These are phyloP conservation scores for Echinochloa phyllopogon DNA, from an alignment of 176 grass and related monocot species.

Conservation along the genomic window DNA sequence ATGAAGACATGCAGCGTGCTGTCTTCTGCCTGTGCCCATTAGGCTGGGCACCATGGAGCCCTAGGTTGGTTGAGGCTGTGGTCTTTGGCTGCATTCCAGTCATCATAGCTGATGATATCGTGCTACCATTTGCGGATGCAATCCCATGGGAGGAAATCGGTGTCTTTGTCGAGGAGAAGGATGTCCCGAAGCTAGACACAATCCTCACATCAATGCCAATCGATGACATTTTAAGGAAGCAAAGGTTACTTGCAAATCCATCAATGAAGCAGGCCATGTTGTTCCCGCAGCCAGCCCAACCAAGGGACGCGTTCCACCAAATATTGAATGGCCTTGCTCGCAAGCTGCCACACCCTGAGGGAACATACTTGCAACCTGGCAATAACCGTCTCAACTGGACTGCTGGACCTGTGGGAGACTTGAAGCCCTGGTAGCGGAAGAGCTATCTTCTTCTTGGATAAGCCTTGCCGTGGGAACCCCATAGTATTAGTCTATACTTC, in stretches of 20 bases:
- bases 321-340: conserved; percentile 93
- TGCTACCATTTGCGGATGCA: conserved; percentile 92
- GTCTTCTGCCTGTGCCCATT: conserved; percentile 93
- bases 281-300: conserved; percentile 82
- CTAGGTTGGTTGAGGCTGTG: conserved; percentile 87
- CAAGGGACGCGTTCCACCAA: conserved; percentile 93
- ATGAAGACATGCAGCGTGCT: conserved; percentile 95
- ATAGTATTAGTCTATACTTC: conserved; percentile 48
- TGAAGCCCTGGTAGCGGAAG: conserved; percentile 77
- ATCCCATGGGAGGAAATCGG: conserved; percentile 97
- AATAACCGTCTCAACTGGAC: conserved; percentile 82
- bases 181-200: conserved; percentile 80
- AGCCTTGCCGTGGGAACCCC: neutral
- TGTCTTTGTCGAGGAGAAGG: conserved; percentile 88
- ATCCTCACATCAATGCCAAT: conserved; percentile 91
- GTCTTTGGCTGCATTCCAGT: conserved; percentile 96
- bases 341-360: conserved; percentile 76
- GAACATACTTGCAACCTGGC: conserved; percentile 66
- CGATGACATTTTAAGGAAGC: conserved; percentile 90
- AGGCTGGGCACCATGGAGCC: conserved; percentile 99
- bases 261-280: conserved; percentile 95
- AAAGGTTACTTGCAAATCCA: conserved; percentile 91
- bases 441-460: neutral
- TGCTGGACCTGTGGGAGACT: conserved; percentile 79
- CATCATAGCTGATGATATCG: conserved; percentile 93